phyloP scores from a whole-genome alignment of 73 alveolate species.

The Stentor coeruleus region DNA sequence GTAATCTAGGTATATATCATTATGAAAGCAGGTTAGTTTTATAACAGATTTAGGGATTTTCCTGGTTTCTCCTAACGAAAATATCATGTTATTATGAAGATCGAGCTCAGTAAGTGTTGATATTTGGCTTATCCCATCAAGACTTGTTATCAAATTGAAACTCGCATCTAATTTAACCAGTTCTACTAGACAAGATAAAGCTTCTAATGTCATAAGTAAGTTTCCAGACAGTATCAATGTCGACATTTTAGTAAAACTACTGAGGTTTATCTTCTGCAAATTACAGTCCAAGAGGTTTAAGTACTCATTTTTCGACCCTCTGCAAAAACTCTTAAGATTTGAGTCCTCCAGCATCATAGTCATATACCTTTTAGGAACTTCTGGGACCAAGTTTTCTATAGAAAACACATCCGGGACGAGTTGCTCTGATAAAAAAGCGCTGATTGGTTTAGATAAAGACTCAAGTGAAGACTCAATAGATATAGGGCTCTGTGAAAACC shows the following conservation, averaged over 20 bases:
- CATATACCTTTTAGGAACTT: background rate
- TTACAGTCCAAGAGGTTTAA: background rate
- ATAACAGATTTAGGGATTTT: background rate
- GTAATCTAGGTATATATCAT: background rate
- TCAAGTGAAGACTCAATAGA: background rate
- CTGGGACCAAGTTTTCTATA: background rate
- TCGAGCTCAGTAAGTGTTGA: background rate
- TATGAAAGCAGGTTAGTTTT: background rate
- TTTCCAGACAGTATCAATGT: background rate
- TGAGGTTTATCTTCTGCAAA: background rate
- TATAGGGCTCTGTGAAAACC: background rate
- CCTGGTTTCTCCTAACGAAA: background rate
- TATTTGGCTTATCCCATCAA: background rate
- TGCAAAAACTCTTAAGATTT: background rate
- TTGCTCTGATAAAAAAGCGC: background rate
- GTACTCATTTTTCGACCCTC: background rate
- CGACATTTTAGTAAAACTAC: background rate
- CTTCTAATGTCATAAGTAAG: background rate
- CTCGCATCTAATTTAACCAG: background rate
- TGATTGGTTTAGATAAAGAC: background rate
- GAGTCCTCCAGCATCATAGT: background rate
- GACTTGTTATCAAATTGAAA: background rate
- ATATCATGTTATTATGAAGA: background rate
- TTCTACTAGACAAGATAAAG: background rate
- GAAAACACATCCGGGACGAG: background rate